Percentiles rank a stretch among this genome's conserved stretches.
Conservation (phyloP, 805 yeast genomes). For the Vanderwaltozyma verrucispora region DNA sequence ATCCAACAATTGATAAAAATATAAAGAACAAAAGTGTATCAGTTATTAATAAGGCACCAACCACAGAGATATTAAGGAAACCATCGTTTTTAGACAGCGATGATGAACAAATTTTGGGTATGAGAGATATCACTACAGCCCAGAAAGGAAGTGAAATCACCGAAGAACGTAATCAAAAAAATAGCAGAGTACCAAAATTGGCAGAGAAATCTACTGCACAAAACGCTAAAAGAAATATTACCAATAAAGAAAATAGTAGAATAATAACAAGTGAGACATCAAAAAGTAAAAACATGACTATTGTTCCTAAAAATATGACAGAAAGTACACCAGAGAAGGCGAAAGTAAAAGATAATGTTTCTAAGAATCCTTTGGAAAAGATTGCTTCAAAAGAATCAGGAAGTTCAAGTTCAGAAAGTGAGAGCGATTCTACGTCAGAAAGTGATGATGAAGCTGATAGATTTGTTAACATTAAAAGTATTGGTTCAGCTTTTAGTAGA, state of each 20-base stretch:
- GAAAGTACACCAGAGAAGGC: too few relatives aligned
- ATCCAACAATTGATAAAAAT: neutral
- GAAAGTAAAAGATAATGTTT: neutral
- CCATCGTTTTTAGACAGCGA: conserved; percentile 1
- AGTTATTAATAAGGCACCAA: conserved; percentile 29
- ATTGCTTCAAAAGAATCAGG: neutral
- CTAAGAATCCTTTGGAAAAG: neutral
- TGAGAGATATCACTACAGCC: neutral
- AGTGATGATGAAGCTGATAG: conserved; percentile 1
- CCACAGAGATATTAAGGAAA: neutral
- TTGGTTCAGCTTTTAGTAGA: conserved; percentile 22
- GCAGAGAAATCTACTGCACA: too few relatives aligned
- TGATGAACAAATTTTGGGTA: neutral
- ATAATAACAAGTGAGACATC: too few relatives aligned
- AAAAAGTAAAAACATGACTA: too few relatives aligned
- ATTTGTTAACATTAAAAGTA: conserved; percentile 18
- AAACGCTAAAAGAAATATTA: too few relatives aligned
- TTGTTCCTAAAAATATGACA: too few relatives aligned
- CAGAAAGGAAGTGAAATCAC: neutral
- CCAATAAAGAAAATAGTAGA: too few relatives aligned
- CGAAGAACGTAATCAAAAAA: too few relatives aligned
- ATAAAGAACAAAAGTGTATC: conserved; percentile 27
- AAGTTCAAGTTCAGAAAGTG: neutral
- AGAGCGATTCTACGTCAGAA: neutral
- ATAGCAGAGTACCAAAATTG: too few relatives aligned